Base-by-base conservation (phyloP, 352 stramenopile genomes). In the Blastocystis sp. region DNA sequence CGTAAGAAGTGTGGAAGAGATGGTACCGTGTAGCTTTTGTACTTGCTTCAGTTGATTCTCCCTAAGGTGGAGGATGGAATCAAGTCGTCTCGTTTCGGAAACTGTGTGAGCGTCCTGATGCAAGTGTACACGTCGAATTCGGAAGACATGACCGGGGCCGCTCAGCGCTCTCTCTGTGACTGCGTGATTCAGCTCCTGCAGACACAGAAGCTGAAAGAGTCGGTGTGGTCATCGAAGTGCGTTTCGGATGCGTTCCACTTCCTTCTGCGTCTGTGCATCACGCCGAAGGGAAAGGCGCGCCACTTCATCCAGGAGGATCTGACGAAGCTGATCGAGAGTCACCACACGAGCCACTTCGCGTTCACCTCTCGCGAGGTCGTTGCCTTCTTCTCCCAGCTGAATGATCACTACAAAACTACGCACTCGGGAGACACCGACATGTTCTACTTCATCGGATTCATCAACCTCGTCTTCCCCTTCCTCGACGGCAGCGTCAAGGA, bases 1-100 rank as follows among this genome's bases (percentile, higher is more conserved):
- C 51, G 67, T 78, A 59, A 7, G 4, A n/a, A 44, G 18, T 44
- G 7, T 40, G 32, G 3, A 9, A 18, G 21, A 75, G 3, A 9
- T 4, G 6, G 21, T 75, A 36, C 27, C n/a, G 16, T 34, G 0
- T 85, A 85, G 75, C 29, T 75, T 16, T 21, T 85, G 8, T 85
- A 76, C 29, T 29, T 85, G 18, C 44, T 85, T n/a, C 75, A 85
- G 29, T 49, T 61, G n/a, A 42, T 85, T 73, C 53, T 85, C 44
- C 53, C 75, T 54, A n/a, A 36, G 18, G 57, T 85, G 8, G 14
- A 34, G 21, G 42, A 59, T 4, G 53, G 51, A 27, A 16, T 56
- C 27, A 85, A 85, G 32, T 24, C 24, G 36, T 48, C 29, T 11
- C 63, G 57, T 21, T 24, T 0, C 9, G 36, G 21, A 8, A 51